Percentiles rank a stretch among this genome's conserved stretches.
Conservation (phyloP, 1,284 basidiomycete species). For the Cutaneotrichosporon sp. region DNA sequence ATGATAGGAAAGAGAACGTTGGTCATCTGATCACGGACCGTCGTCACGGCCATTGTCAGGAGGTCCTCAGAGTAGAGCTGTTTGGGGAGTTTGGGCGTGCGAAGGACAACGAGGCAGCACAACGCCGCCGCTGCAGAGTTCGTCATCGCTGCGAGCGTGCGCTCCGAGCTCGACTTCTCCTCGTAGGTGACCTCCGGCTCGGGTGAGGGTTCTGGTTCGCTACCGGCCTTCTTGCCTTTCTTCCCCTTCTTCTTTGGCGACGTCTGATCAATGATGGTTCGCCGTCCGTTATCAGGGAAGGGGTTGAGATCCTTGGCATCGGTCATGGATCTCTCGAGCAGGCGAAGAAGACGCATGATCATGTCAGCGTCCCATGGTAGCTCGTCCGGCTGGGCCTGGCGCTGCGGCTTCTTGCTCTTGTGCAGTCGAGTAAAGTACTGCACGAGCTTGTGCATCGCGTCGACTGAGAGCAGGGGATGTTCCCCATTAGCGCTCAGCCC, state of each 20-base stretch:
- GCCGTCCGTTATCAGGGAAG: constrained; percentile 51
- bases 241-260: constrained; percentile 51
- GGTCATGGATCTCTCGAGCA: constrained; percentile 69
- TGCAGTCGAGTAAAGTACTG: constrained; percentile 30
- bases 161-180: constrained; percentile 55
- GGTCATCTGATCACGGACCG: constrained; percentile 72
- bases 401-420: constrained; percentile 16
- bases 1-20: constrained; percentile 81
- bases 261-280: constrained; percentile 14
- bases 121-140: constrained; percentile 74
- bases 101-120: constrained; percentile 69
- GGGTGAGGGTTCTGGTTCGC: constrained; percentile 2
- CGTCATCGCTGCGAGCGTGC: constrained; percentile 56
- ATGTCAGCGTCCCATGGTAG: constrained; percentile 54
- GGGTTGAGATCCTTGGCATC: constrained; percentile 67
- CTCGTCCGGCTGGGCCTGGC: constrained; percentile 5
- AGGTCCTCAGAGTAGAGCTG: constrained; percentile 89
- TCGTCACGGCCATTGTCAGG: constrained; percentile 67
- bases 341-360: constrained; percentile 59
- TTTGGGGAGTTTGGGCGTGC: constrained; percentile 71
- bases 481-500: constrained; percentile 56
- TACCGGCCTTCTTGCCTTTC: constrained; percentile 31
- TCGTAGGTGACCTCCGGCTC: constrained; percentile 47
- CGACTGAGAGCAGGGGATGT: constrained; percentile 58
- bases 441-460: constrained; percentile 61